Conservation (phyloP, 1,139 yeast species). For the Diutina rugosa region DNA sequence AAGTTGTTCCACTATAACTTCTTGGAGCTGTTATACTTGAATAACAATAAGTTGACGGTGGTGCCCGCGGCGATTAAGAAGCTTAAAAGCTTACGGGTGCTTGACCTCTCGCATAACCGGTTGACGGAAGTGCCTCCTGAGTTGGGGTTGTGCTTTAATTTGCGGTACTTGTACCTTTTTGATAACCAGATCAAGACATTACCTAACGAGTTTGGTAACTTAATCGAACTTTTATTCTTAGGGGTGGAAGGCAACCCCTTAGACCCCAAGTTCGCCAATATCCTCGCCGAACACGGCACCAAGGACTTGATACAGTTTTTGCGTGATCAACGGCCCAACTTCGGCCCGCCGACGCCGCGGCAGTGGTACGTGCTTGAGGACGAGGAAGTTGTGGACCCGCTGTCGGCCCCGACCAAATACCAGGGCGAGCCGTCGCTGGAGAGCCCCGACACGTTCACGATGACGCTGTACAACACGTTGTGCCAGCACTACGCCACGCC, state of each 20-base stretch:
- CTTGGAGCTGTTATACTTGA: constrained; percentile 74
- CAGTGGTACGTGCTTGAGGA: constrained; percentile 72
- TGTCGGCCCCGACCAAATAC: constrained; percentile 18
- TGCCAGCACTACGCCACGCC: constrained; percentile 95
- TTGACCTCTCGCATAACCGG: constrained; percentile 75
- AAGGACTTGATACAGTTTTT: constrained; percentile 67
- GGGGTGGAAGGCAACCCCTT: constrained; percentile 94
- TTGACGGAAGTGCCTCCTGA: constrained; percentile 65
- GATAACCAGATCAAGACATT: constrained; percentile 69
- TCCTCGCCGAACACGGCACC: constrained; percentile 74
- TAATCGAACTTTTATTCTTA: constrained; percentile 72
- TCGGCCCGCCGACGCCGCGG: constrained; percentile 57
- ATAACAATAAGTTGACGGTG: constrained; percentile 64
- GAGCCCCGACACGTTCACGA: constrained; percentile 36
- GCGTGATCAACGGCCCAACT: constrained; percentile 70
- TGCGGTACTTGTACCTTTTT: constrained; percentile 74
- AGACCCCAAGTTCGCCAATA: constrained; percentile 49
- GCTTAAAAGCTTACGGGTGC: constrained; percentile 62
- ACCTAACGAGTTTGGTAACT: constrained; percentile 78
- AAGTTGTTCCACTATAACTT: constrained; percentile 74
- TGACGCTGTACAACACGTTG: constrained; percentile 79
- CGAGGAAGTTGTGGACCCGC: constrained; percentile 44
- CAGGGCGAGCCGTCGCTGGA: constrained; percentile 6
- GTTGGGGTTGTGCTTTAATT: constrained; percentile 68
- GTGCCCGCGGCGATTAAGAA: constrained; percentile 63